Evolutionary conservation across 78 protist species (phyloP), one percentile per base, ranked within the genome.

Genomic region (Planoprotostelium fungivorum): DNA sequence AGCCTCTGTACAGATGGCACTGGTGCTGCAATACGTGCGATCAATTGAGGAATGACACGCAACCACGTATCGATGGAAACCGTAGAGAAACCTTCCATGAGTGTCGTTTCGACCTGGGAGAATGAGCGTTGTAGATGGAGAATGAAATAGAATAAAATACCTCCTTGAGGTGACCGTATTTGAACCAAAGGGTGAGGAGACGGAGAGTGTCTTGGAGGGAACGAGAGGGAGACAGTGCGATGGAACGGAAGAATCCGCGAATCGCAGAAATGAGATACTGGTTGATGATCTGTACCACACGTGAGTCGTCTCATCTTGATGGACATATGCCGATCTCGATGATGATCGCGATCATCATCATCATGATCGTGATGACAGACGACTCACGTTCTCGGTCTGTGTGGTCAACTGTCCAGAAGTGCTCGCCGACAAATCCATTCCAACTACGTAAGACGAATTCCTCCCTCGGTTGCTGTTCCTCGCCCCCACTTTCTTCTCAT

Each of bases 31-130:
- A 85, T 35, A 25, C 87, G 5, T 5, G 87, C 87, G 37, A 85
- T 85, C 16, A 98, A 85, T 96, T 97, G 97, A 10, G 98, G 97
- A 37, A 95, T 92, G 39, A 98, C 98, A 1, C 39, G 88, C 35
- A 97, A 96, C 99, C 99, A 98, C 39, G 96, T 94, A 84, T 95
- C 96, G 63, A 97, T 84, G 83, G 88, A 0, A n/a, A 96, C 91
- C 10, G 87, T 31, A 38, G 29, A 36, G 89, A 96, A 85, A 63
- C 98, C 93, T 96, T 35, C 89, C 87, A 37, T 85, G 5, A 85
- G 16, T 36, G 35, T 16, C 29, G 5, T 94, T 0, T 0, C 85
- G 29, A 36, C 86, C 63, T 51, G 16, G 16, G 73, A 51, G 73
- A 25, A 16, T 51, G 73, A 51, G 73, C 16, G 73, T 25, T 51